A percentile compares a stretch with the other conserved stretches of the same genome.
These are phyloP conservation scores for Aquanectria penicillioides DNA, from an alignment of 2,329 filamentous ascomycete genomes.

Conservation along the genomic window DNA sequence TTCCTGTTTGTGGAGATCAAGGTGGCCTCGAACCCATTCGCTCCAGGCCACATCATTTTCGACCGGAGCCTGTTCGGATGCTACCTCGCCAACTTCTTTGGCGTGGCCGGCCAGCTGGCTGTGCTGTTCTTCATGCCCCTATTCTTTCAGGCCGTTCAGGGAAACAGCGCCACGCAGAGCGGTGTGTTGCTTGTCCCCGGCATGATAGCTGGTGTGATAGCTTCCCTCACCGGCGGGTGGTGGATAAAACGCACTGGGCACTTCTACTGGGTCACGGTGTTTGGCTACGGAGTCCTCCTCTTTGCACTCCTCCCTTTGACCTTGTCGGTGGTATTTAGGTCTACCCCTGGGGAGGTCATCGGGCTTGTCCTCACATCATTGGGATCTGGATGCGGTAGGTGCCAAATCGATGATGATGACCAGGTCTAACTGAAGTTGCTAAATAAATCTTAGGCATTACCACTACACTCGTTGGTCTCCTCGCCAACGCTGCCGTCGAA, in stretches of 20 bases:
- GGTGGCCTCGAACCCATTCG: conserved; percentile 76
- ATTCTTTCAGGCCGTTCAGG: conserved; percentile 79
- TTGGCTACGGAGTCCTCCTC: conserved; percentile 63
- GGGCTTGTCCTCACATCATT: conserved; percentile 63
- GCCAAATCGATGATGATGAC: neutral
- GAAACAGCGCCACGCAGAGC: conserved; percentile 69
- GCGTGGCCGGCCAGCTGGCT: conserved; percentile 66
- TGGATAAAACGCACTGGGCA: conserved; percentile 76
- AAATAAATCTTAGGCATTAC: conserved; percentile 65
- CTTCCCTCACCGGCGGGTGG: conserved; percentile 72
- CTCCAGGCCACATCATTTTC: conserved; percentile 78
- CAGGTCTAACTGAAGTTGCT: neutral
- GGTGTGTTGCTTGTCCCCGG: conserved; percentile 74
- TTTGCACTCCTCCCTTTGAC: conserved; percentile 66
- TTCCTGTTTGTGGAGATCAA: conserved; percentile 77
- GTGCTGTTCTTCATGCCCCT: conserved; percentile 79
- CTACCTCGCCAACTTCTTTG: conserved; percentile 79
- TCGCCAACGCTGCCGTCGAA: conserved; percentile 72
- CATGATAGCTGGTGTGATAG: conserved; percentile 69
- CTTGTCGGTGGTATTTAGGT: conserved; percentile 60
- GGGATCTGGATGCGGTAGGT: conserved; percentile 50
- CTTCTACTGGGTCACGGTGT: conserved; percentile 76
- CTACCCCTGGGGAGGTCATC: conserved; percentile 61
- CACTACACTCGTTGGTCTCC: conserved; percentile 75
- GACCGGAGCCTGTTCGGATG: conserved; percentile 72